These are phyloP conservation scores for Apiospora hydei DNA, from an alignment of 2,329 filamentous ascomycete species.

Conservation along the genomic window DNA sequence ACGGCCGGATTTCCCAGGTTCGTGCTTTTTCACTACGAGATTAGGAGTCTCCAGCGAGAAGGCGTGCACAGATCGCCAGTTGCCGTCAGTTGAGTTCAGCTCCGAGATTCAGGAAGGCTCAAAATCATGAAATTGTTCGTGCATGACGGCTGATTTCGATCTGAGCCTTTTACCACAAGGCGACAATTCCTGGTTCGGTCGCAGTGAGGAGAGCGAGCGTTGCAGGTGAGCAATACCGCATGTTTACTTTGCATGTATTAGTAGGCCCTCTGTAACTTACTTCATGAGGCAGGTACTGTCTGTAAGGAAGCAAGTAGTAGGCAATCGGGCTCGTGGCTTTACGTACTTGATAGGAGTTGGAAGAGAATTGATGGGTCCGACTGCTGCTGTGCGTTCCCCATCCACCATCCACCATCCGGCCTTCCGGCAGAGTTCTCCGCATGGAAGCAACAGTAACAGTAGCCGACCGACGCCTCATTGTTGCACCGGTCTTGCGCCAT, in stretches of 20 bases:
- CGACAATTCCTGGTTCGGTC: not conserved
- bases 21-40: constrained; percentile 8
- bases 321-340: not conserved
- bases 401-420: constrained; percentile 2
- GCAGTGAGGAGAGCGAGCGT: not conserved
- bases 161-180: constrained; percentile 4
- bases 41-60: not conserved
- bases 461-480: not conserved
- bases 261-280: not conserved
- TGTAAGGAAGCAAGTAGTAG: too few relatives aligned
- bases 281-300: not conserved
- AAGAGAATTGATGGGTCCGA: not conserved
- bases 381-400: not conserved
- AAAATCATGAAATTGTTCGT: too few relatives aligned
- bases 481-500: not conserved
- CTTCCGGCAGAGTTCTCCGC: constrained; percentile 4
- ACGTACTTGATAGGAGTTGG: not conserved
- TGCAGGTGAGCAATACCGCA: not conserved
- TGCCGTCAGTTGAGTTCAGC: not conserved
- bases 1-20: not conserved
- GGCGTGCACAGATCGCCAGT: constrained; percentile 4
- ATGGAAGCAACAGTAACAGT: not conserved
- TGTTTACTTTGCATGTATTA: not conserved
- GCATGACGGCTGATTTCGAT: not conserved
- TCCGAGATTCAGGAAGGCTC: constrained; percentile 20